A percentile compares a stretch with the other conserved stretches of the same genome.
Conservation (phyloP, 2,329 filamentous ascomycete species). For the Tolypocladium endophyticum region DNA sequence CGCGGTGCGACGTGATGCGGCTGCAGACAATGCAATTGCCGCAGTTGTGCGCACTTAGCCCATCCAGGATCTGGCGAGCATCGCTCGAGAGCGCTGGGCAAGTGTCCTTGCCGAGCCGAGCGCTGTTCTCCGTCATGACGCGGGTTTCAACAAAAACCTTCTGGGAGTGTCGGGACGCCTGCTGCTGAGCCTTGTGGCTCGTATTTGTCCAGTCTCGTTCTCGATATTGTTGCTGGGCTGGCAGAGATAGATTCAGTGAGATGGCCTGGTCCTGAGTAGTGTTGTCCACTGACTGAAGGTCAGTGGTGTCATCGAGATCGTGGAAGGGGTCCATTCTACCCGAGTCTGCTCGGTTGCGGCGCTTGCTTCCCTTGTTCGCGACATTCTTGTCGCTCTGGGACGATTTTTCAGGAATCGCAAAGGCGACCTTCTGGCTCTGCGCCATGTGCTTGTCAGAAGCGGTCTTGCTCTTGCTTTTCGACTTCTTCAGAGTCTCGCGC, state of each 20-base stretch:
- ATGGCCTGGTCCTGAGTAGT: conserved; percentile 22
- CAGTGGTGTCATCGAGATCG: conserved; percentile 25
- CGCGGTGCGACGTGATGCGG: conserved; percentile 38
- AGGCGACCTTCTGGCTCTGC: conserved; percentile 27
- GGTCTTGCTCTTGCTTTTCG: conserved; percentile 16
- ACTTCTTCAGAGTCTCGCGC: conserved; percentile 15
- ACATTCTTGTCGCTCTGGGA: conserved; percentile 16
- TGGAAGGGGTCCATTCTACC: conserved; percentile 12
- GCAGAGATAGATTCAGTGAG: conserved; percentile 18
- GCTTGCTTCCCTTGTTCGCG: conserved; percentile 33
- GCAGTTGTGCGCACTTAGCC: conserved; percentile 43
- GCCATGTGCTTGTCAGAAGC: conserved; percentile 11
- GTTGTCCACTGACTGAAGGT: conserved; percentile 20
- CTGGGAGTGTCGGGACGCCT: conserved; percentile 14
- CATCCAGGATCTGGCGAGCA: conserved; percentile 41
- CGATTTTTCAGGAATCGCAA: conserved; percentile 27
- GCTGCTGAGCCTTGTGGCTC: conserved; percentile 14
- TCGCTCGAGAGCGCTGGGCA: conserved; percentile 39
- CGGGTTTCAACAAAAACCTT: conserved; percentile 13
- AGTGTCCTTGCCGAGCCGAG: conserved; percentile 15
- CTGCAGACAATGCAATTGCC: conserved; percentile 47
- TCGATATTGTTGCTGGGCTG: conserved; percentile 5
- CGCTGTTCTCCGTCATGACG: conserved; percentile 11
- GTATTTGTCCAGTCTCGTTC: conserved; percentile 9
- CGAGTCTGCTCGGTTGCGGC: conserved; percentile 11